phyloP scores from a whole-genome alignment of 1,139 yeast species.

The Yamadazyma friedrichii region DNA sequence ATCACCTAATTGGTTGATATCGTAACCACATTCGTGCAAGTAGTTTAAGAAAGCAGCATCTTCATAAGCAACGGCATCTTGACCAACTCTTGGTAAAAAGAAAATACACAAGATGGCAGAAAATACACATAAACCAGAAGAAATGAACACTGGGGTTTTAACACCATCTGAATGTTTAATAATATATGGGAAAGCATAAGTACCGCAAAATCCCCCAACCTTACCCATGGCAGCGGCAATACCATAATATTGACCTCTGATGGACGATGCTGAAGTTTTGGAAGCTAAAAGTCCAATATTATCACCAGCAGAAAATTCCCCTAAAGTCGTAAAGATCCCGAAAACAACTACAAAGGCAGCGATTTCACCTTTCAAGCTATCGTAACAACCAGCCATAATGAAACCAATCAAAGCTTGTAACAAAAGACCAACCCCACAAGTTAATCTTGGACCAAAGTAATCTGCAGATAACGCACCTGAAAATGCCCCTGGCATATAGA shows the following conservation, averaged over 20 bases:
- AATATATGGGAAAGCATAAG: slow-evolving; percentile 80
- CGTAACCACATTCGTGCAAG: slow-evolving; percentile 59
- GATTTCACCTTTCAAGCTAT: slow-evolving; percentile 53
- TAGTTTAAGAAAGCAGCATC: slow-evolving; percentile 69
- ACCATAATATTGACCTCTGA: slow-evolving; percentile 89
- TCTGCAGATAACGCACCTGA: slow-evolving; percentile 83
- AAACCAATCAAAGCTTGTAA: slow-evolving; percentile 81
- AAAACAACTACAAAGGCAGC: slow-evolving; percentile 82
- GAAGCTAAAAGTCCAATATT: slow-evolving; percentile 86
- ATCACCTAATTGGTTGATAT: slow-evolving; percentile 49
- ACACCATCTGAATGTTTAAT: slow-evolving; percentile 51
- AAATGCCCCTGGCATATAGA: slow-evolving; percentile 87
- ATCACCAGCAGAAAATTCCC: slow-evolving; percentile 95
- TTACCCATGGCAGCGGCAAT: slow-evolving; percentile 90
- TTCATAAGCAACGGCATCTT: slow-evolving; percentile 76
- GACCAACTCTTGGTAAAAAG: slow-evolving; percentile 78
- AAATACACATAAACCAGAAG: slow-evolving; percentile 72
- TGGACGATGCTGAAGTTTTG: slow-evolving; percentile 81
- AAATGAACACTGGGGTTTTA: slow-evolving; percentile 79
- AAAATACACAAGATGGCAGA: slow-evolving; percentile 70
- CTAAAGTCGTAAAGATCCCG: slow-evolving; percentile 82
- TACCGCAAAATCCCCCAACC: slow-evolving; percentile 89
- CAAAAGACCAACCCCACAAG: slow-evolving; percentile 66
- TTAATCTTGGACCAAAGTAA: slow-evolving; percentile 82
- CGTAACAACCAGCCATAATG: slow-evolving; percentile 75